These are phyloP conservation scores for Zychaea mexicana DNA, from an alignment of 371 early-diverging fungal genomes.

Conservation along the genomic window DNA sequence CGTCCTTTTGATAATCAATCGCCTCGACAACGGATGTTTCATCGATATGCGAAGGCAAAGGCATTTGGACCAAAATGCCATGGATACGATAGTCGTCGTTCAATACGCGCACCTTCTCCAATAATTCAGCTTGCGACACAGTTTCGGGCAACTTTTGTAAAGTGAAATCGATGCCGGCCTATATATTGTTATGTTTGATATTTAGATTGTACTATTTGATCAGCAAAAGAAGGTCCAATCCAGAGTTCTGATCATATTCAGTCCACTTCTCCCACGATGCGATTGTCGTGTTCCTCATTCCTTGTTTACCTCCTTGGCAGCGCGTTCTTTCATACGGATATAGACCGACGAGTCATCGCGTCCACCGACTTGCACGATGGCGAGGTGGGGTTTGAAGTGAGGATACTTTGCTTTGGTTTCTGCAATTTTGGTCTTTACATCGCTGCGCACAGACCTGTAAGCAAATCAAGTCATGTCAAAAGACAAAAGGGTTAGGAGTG, in stretches of 20 bases:
- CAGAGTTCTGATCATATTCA: too few species aligned
- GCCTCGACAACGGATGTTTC: constrained; percentile 79
- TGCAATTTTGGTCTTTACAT: constrained; percentile 64
- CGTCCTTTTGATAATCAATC: constrained; percentile 85
- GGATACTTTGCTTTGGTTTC: constrained; percentile 61
- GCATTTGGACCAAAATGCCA: constrained; percentile 92
- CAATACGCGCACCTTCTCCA: constrained; percentile 58
- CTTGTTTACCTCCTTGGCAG: constrained; percentile 84
- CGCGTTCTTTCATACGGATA: constrained; percentile 87
- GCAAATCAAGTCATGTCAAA: neutral
- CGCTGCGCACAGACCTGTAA: constrained; percentile 47
- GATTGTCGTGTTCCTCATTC: neutral
- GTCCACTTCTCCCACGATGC: too few species aligned
- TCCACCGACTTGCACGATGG: constrained; percentile 87
- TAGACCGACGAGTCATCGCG: constrained; percentile 91
- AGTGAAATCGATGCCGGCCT: constrained; percentile 68
- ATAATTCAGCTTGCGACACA: constrained; percentile 46
- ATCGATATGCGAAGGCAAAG: constrained; percentile 81
- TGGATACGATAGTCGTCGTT: constrained; percentile 84
- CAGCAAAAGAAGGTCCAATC: too few species aligned
- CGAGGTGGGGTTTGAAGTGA: constrained; percentile 76
- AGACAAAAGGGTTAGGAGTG: neutral
- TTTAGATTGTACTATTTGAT: too few species aligned
- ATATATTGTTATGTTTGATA: neutral
- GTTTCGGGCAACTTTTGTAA: constrained; percentile 49